Base-by-base conservation (phyloP, 164 flowering plant genomes). In the Piper longum region DNA sequence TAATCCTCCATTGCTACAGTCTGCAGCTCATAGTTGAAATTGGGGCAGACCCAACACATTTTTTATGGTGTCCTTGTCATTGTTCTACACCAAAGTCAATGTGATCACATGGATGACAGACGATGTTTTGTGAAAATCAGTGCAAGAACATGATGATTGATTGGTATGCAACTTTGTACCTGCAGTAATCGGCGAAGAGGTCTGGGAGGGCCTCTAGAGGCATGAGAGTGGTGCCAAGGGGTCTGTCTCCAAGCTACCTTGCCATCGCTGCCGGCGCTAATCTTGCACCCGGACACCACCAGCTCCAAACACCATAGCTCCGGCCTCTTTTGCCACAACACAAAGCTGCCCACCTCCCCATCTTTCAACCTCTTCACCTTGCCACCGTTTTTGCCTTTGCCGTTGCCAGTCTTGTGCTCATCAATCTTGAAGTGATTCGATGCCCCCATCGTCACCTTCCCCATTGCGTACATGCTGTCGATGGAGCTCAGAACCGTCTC, bases 211-310 rank as follows among this genome's bases (percentile, higher is more conserved):
- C 98, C 98, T 3, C 88, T 79, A 48, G 95, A 87, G 4, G 98
- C 95, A 45, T 92, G 98, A 41, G 98, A 87, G 40, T 80, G 81
- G 73, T 89, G 96, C 98, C 98, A 92, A 0, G 96, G 98, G 11
- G 93, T 92, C 75, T 92, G 98, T 45, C 95, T 74, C 98, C 96
- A 89, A 4, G 93, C 96, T 62, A 92, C 86, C 70, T 82, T 80
- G 2, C 96, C 96, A 66, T 92, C 90, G 60, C 96, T 85, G 2
- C 98, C 98, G 40, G 96, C 98, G 64, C 88, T 86, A n/a, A 92
- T 82, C 71, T 92, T 92, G 73, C 82, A 83, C 2, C 93, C 96
- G 0, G 92, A 79, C 55, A 86, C 81, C 43, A 89, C 84, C 60
- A 89, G 70, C 72, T 92, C 98, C 75, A 92, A 66, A 63, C 88